Conservation (phyloP, 2,329 filamentous ascomycete genomes). For the Clathrospora elynae region DNA sequence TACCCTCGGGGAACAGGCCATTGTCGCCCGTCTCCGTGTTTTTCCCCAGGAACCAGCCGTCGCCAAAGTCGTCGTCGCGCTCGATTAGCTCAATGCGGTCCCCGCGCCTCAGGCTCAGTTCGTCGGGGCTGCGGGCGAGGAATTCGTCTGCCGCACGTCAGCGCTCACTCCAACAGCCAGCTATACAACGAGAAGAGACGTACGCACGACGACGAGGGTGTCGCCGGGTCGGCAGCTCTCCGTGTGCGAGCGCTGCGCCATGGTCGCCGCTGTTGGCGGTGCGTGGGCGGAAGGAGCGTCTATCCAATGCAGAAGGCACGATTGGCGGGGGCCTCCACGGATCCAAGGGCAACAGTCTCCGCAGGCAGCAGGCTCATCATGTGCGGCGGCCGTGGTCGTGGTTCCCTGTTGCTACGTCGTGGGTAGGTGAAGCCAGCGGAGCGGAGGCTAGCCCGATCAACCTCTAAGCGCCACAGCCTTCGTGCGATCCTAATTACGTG, state of each 20-base stretch:
- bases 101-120: constrained; percentile 84
- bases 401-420: constrained; percentile 10
- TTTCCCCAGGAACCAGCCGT: constrained; percentile 81
- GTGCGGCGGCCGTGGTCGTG: constrained; percentile 5
- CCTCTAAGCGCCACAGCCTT: constrained; percentile 2
- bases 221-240: constrained; percentile 66
- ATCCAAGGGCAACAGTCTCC: constrained; percentile 24
- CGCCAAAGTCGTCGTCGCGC: constrained; percentile 85
- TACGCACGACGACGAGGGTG: constrained; percentile 73
- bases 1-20: constrained; percentile 84
- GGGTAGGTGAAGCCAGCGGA: constrained; percentile 1
- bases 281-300: constrained; percentile 9
- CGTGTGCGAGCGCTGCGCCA: constrained; percentile 46
- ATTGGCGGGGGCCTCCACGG: constrained; percentile 8
- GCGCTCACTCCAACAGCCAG: background rate
- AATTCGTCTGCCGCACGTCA: constrained; percentile 74
- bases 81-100: constrained; percentile 83
- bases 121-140: constrained; percentile 85
- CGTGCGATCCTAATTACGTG: constrained; percentile 6
- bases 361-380: constrained; percentile 12
- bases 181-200: constrained; percentile 46
- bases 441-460: constrained; percentile 7
- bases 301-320: constrained; percentile 6
- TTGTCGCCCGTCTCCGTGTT: constrained; percentile 75
- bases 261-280: constrained; percentile 18